Evolutionary conservation across 768 basidiomycete species (phyloP).

Genomic region (Podaxis sp.): DNA sequence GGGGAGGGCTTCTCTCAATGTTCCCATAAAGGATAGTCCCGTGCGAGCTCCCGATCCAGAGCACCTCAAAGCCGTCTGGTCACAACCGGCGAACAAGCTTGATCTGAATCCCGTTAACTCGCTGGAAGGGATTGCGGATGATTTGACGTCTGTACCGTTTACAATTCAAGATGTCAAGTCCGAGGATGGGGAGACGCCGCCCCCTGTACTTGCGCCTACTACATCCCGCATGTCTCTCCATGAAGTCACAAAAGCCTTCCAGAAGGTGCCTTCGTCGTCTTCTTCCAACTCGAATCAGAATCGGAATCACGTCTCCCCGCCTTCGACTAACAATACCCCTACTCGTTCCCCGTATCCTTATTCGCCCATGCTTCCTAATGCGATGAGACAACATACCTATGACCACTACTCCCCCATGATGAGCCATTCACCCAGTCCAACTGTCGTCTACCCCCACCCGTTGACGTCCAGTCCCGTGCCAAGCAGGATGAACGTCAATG

Average conservation of each 20-base stretch:
- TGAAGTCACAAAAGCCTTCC: conserved; percentile 85
- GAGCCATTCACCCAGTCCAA: conserved; percentile 68
- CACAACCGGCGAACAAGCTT: conserved; percentile 73
- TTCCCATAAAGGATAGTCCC: conserved; percentile 66
- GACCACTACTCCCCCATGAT: conserved; percentile 68
- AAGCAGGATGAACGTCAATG: conserved; percentile 58
- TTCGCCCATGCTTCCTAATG: conserved; percentile 44
- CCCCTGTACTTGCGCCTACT: conserved; percentile 53
- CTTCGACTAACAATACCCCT: conserved; percentile 39
- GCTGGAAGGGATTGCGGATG: conserved; percentile 80
- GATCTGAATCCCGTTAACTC: conserved; percentile 72
- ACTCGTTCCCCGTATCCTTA: conserved; percentile 34
- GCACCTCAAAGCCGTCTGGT: conserved; percentile 84
- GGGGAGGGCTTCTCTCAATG: conserved; percentile 53
- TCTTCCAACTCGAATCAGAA: conserved; percentile 46
- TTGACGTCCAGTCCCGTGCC: conserved; percentile 66
- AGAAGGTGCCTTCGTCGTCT: conserved; percentile 72
- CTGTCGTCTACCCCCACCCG: conserved; percentile 63
- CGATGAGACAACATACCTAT: conserved; percentile 56
- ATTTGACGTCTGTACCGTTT: conserved; percentile 76
- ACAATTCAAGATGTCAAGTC: conserved; percentile 85
- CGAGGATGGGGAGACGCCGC: conserved; percentile 81
- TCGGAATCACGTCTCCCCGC: conserved; percentile 53
- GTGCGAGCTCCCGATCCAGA: conserved; percentile 77
- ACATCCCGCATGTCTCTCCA: conserved; percentile 78